phyloP scores from a whole-genome alignment of 2,329 filamentous ascomycete species.

The Ceratocystis colombiana region DNA sequence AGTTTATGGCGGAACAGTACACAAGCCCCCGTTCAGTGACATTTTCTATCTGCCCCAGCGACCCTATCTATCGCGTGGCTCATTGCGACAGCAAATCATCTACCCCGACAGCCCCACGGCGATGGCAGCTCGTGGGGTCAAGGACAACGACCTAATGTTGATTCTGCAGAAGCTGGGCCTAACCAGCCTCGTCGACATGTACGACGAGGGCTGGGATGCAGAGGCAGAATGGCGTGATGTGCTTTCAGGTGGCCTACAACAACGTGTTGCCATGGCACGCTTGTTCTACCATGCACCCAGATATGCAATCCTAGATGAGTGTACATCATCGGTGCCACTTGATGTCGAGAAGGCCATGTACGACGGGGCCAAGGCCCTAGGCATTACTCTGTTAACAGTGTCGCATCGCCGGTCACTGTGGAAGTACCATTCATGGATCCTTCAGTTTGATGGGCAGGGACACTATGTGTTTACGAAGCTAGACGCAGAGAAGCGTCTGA shows the following conservation, averaged over 20 bases:
- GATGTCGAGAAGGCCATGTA: slow-evolving; percentile 96
- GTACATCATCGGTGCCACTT: slow-evolving; percentile 86
- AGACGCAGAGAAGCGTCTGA: slow-evolving; percentile 75
- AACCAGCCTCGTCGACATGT: slow-evolving; percentile 67
- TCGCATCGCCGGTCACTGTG: slow-evolving; percentile 83
- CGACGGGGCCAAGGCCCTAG: slow-evolving; percentile 81
- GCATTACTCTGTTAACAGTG: slow-evolving; percentile 95
- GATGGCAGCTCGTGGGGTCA: slow-evolving; percentile 75
- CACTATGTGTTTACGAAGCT: slow-evolving; percentile 80
- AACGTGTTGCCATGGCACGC: slow-evolving; percentile 91
- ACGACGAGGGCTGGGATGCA: slow-evolving; percentile 73
- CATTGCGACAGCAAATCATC: slow-evolving; percentile 90
- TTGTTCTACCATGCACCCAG: slow-evolving; percentile 87
- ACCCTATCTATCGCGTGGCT: slow-evolving; percentile 83
- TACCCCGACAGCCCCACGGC: slow-evolving; percentile 84
- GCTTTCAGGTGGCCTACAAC: slow-evolving; percentile 82
- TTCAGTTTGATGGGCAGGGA: slow-evolving; percentile 95
- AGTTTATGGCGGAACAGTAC: slow-evolving; percentile 86
- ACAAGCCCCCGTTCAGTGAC: slow-evolving; percentile 81
- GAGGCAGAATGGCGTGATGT: slow-evolving; percentile 96
- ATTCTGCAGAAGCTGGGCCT: slow-evolving; percentile 75
- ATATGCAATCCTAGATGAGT: slow-evolving; percentile 95
- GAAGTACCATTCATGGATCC: slow-evolving; percentile 89
- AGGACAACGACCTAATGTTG: slow-evolving; percentile 65
- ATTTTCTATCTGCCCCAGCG: slow-evolving; percentile 98